A percentile compares a stretch with the other conserved stretches of the same genome.
phyloP scores from a whole-genome alignment of 306 rosid species.

The Casuarina cunninghamiana region DNA sequence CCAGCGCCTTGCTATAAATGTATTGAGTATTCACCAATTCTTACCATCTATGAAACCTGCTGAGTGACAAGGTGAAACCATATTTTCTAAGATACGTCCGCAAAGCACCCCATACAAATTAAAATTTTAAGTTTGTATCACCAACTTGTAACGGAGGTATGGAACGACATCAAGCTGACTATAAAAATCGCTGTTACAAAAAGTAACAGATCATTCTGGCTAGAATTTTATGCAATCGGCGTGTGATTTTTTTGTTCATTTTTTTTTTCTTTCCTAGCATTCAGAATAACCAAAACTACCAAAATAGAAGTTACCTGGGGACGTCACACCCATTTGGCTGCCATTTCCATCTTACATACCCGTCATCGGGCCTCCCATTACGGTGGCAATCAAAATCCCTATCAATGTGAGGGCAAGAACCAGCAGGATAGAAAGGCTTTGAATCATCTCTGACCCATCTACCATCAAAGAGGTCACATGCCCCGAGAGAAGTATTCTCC shows the following conservation, averaged over 20 bases:
- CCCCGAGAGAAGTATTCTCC: conserved; percentile 31
- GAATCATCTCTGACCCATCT: conserved; percentile 82
- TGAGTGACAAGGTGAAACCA: background rate
- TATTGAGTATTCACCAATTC: background rate
- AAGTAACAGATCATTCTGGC: background rate
- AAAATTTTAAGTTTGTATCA: background rate
- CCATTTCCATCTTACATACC: conserved; percentile 87
- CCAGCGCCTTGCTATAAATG: background rate
- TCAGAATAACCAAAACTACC: background rate
- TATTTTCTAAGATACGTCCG: background rate
- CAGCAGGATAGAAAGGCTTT: conserved; percentile 78
- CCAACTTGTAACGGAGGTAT: background rate
- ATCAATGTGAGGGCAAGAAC: conserved; percentile 84
- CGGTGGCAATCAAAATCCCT: conserved; percentile 74
- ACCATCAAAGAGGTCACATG: conserved; percentile 74
- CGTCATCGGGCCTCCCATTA: conserved; percentile 79
- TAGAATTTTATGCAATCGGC: background rate
- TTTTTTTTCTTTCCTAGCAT: background rate
- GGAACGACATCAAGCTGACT: background rate
- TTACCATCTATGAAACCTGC: background rate
- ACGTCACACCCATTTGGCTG: conserved; percentile 79
- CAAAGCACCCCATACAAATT: background rate
- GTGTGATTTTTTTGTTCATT: background rate
- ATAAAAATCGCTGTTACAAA: background rate
- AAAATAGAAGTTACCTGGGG: conserved; percentile 57